Base-by-base conservation (phyloP, 2,329 filamentous ascomycete species). In the Colletotrichum liaoningense region DNA sequence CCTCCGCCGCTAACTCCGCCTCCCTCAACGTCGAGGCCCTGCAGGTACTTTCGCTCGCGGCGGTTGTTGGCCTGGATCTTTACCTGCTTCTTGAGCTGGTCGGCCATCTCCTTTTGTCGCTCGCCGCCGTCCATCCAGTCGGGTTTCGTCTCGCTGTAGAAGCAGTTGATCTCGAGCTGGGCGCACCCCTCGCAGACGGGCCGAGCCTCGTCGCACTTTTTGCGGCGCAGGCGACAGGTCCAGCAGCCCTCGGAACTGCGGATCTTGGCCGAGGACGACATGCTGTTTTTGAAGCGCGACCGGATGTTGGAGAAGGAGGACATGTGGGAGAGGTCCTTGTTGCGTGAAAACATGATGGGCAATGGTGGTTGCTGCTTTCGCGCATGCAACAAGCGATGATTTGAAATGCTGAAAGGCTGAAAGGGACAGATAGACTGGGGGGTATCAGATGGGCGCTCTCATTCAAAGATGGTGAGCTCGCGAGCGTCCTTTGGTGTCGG, bases 221-320 rank as follows among this genome's bases (percentile, higher is more conserved):
- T 92, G 76, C 88, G 88, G 24, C 90, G 86, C 12, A 91, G 83
- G 26, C 89, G 86, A 76, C 90, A 92, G 2, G 89, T 91, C 88
- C 88, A 91, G 78, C 89, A 91, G 72, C 88, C 88, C 8, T 83
- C 84, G 63, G 83, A 83, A 72, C 83, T 86, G 54, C 85, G 82
- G 33, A 83, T 76, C 71, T 80, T 83, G 59, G 70, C 66, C 30
- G 67, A 70, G 11, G 66, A 70, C 24, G 70, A 73, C 67, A 73
- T 73, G 65, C 30, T 63, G 60, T 49, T 46, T 55, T 65, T 70
- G 55, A 73, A 70, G 42, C 70, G 66, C 60, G 70, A 65, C 26
- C 70, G 70, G n/a, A 73, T 35, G 6, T 67, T 54, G 54, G 60
- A 64, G 24, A 70, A 55, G 59, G 67, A 64, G 8, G 59, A 42